Conservation (phyloP, 169 alveolate genomes). For the Cystoisospora suis region DNA sequence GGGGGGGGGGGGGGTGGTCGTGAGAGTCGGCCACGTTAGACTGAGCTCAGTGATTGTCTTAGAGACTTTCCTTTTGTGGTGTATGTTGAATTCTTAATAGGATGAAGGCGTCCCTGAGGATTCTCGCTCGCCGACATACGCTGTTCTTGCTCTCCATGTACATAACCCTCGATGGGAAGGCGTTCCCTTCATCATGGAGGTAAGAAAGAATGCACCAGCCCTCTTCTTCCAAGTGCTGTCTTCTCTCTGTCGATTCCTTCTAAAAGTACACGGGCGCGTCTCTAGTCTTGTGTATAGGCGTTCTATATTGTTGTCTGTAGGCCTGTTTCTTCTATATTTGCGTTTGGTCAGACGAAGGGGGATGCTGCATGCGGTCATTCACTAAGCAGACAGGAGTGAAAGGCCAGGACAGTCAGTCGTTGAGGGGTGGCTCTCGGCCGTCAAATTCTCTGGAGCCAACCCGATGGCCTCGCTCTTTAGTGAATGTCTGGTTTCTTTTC, state of each 20-base stretch:
- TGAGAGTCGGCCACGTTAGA: too few species aligned
- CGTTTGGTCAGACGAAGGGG: neutral
- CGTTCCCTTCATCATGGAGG: conserved; percentile 17
- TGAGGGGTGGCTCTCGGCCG: too few species aligned
- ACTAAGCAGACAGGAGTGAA: neutral
- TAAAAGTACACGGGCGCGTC: too few species aligned
- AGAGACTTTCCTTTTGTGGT: too few species aligned
- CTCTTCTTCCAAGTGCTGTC: too few species aligned
- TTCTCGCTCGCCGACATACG: conserved; percentile 14
- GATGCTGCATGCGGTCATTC: neutral
- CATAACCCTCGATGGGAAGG: conserved; percentile 8
- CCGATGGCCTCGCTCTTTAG: too few species aligned
- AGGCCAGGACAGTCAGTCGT: too few species aligned
- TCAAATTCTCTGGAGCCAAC: too few species aligned
- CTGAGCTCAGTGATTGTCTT: too few species aligned
- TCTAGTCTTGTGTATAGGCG: too few species aligned
- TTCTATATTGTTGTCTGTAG: neutral
- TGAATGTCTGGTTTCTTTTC: too few species aligned
- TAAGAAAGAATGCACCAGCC: too few species aligned
- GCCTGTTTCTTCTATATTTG: neutral
- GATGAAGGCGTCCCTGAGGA: neutral
- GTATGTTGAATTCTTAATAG: neutral
- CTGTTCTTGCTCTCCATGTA: neutral
- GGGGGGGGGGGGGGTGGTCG: neutral
- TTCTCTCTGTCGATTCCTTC: neutral